These are phyloP conservation scores for Pachyrhizus erosus DNA, from an alignment of 306 rosid species.

Conservation along the genomic window DNA sequence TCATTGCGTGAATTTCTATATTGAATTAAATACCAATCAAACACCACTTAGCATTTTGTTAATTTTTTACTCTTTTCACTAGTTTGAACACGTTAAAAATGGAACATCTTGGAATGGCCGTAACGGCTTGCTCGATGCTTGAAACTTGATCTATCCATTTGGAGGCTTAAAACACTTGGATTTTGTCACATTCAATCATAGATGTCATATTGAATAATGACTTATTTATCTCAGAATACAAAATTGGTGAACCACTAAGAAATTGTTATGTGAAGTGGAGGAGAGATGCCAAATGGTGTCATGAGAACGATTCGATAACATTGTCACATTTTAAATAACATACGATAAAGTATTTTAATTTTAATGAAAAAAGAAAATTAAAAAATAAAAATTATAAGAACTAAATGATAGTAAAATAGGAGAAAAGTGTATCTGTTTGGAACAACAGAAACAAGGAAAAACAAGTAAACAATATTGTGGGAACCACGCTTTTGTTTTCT, in stretches of 20 bases:
- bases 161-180: not conserved
- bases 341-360: not conserved
- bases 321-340: not conserved
- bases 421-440: no score
- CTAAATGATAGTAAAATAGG: no score
- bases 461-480: no score
- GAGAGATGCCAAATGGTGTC: conserved; percentile 2
- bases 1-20: conserved; percentile 30
- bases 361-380: not conserved
- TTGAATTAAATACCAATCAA: not conserved
- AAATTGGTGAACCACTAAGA: not conserved
- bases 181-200: not conserved
- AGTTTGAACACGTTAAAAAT: not conserved
- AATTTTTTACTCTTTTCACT: not conserved
- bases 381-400: not conserved
- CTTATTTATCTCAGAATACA: not conserved
- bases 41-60: not conserved
- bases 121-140: not conserved
- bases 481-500: no score
- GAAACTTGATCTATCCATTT: not conserved
- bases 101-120: conserved; percentile 28
- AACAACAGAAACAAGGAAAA: no score
- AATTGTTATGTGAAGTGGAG: not conserved
- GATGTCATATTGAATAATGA: not conserved
- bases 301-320: not conserved